phyloP scores from a whole-genome alignment of 192 early-diverging fungal species.

The Entomortierella parvispora region DNA sequence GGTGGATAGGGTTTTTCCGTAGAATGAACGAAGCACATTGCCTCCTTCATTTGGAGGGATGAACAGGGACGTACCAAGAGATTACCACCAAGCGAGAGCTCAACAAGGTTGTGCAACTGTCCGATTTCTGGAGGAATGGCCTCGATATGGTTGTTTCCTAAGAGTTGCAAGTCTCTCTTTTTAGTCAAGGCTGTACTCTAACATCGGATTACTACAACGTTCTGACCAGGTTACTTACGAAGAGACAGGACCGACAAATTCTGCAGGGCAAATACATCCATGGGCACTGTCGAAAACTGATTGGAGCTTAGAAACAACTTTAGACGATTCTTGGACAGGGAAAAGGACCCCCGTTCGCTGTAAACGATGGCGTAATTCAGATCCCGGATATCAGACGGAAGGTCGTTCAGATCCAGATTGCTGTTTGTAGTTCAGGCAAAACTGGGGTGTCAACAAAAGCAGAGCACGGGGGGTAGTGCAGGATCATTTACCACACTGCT shows the following conservation, averaged over 20 bases:
- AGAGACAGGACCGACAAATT: slow-evolving; percentile 60
- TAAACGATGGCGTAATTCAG: slow-evolving; percentile 43
- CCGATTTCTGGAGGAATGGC: slow-evolving; percentile 56
- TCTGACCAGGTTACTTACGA: slow-evolving; percentile 45
- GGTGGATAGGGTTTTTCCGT: too few relatives aligned
- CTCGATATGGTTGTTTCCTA: slow-evolving; percentile 56
- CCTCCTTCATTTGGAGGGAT: too few relatives aligned
- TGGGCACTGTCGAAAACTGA: slow-evolving; percentile 36
- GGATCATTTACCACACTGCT: too few relatives aligned
- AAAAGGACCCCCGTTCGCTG: slow-evolving; percentile 45
- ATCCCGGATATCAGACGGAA: slow-evolving; percentile 37
- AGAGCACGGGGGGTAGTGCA: background rate
- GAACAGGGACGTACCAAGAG: slow-evolving; percentile 44
- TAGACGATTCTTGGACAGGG: slow-evolving; percentile 38
- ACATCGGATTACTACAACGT: too few relatives aligned
- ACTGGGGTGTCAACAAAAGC: background rate
- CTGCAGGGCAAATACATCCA: slow-evolving; percentile 52
- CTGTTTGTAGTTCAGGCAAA: slow-evolving; percentile 9
- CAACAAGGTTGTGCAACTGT: slow-evolving; percentile 54
- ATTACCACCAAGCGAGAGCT: slow-evolving; percentile 61
- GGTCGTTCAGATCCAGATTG: slow-evolving; percentile 35
- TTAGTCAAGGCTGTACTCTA: too few relatives aligned
- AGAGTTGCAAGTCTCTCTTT: too few relatives aligned
- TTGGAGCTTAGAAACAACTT: slow-evolving; percentile 60
- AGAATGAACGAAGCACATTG: too few relatives aligned